Conservation (phyloP, 164 flowering plant species). For the Buxus sempervirens region DNA sequence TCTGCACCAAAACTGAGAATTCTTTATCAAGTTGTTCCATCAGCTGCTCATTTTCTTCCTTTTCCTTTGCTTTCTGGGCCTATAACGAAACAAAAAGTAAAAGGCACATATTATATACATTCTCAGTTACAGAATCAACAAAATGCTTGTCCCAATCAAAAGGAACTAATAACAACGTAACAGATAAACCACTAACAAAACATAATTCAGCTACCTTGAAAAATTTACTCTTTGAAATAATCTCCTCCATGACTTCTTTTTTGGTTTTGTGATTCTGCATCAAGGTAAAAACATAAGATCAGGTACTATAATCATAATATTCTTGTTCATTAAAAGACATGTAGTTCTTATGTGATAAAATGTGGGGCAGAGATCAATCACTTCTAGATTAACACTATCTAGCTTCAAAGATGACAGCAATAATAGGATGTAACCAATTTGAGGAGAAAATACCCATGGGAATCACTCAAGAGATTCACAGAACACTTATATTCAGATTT, state of each 20-base stretch:
- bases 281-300: neutral
- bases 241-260: slow-evolving; percentile 85
- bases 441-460: too few relatives aligned
- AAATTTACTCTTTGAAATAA: slow-evolving; percentile 75
- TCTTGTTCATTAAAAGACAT: neutral
- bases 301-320: neutral
- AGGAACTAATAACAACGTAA: neutral
- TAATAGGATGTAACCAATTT: too few relatives aligned
- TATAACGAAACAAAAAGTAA: slow-evolving; percentile 22
- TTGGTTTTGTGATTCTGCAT: slow-evolving; percentile 78
- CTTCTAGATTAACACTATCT: neutral
- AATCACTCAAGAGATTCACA: too few relatives aligned
- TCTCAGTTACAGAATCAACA: too few relatives aligned
- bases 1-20: slow-evolving; percentile 61
- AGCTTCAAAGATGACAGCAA: neutral
- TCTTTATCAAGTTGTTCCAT: slow-evolving; percentile 68
- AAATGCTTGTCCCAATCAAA: too few relatives aligned
- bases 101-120: neutral
- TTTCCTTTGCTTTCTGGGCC: slow-evolving; percentile 80
- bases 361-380: neutral
- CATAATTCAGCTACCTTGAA: slow-evolving; percentile 52
- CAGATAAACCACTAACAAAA: neutral
- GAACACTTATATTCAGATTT: too few relatives aligned
- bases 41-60: slow-evolving; percentile 76
- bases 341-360: neutral